Percentiles rank a stretch among this genome's conserved stretches.
Evolutionary conservation across 78 protist species (phyloP).

Genomic region (Thecamonas trahens): DNA sequence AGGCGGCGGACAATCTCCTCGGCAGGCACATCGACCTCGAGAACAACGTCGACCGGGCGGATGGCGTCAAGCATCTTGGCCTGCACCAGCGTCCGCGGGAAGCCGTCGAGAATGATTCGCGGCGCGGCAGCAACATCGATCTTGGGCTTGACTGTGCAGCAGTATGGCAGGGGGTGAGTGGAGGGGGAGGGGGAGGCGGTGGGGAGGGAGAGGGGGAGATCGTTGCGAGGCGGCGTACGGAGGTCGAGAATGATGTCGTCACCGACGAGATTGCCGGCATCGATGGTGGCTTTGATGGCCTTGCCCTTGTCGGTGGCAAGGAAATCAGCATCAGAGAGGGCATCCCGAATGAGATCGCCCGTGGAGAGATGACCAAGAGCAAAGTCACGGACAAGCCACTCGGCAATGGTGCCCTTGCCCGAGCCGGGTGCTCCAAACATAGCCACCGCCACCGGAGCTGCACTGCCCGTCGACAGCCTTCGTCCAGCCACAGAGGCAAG

Average conservation of each 20-base stretch:
- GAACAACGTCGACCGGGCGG: neutral
- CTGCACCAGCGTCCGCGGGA: slow-evolving; percentile 68
- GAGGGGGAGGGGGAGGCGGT: too few species aligned
- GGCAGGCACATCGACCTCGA: neutral
- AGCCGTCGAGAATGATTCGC: slow-evolving; percentile 65
- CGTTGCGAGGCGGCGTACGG: too few species aligned
- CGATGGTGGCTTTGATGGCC: neutral
- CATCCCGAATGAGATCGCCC: neutral
- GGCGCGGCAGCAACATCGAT: neutral
- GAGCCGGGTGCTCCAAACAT: neutral
- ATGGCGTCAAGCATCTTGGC: slow-evolving; percentile 21
- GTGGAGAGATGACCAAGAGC: neutral
- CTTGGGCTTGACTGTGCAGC: neutral
- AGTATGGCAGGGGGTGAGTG: neutral
- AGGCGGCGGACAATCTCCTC: neutral
- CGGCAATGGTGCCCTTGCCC: slow-evolving; percentile 1
- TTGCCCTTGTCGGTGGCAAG: neutral
- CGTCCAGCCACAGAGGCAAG: too few species aligned
- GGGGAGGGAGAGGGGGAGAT: too few species aligned
- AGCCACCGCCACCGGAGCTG: neutral
- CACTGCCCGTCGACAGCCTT: too few species aligned
- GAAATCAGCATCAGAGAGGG: neutral
- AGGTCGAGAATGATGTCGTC: slow-evolving; percentile 13
- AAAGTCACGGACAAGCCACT: neutral
- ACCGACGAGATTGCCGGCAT: slow-evolving; percentile 22